Base-by-base conservation (phyloP, 2,329 filamentous ascomycete species). In the Verticillium isaacii region DNA sequence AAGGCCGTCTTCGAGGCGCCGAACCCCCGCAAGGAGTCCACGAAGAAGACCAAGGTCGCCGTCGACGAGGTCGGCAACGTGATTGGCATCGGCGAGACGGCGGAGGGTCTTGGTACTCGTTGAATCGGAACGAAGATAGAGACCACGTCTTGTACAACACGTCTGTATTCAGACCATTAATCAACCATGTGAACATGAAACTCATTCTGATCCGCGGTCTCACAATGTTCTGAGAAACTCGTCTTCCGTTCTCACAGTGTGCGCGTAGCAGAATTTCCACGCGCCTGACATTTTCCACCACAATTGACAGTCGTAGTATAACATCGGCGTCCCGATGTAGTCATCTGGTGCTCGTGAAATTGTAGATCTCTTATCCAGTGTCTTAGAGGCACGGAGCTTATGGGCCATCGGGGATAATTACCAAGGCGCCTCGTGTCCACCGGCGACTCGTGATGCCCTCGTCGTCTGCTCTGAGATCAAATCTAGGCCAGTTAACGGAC, bases 1-100 rank as follows among this genome's bases (percentile, higher is more conserved):
- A 84, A 87, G 65, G 77, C 78, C 15, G 68, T 75, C 14, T 75
- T 75, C 55, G 71, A 74, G 34, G 69, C 70, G 1, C 64, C 63
- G 29, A 70, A 71, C 64, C 70, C 69, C 1, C 62, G 68, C 34
- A 71, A 72, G 54, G 68, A 66, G 59, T 71, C 69, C 45, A 68
- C 66, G 1, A 69, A 67, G 63, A 69, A 67, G 60, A 67, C 66
- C 1, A 70, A 66, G 41, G 64, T 71, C 6, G 60, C 66, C 15
- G 66, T 69, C 11, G 63, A 68, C 25, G 62, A 64, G n/a, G 62
- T 55, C 1, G 67, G 67, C 15, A 66, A 68, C 12, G 66, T 65
- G 2, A 1, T 65, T 14, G 57, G 45, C n/a, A 52, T 52, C 23
- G n/a, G 45, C 19, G 45, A 52, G 45, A 19, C n/a, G 19, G 45